phyloP scores from a whole-genome alignment of 208 protist genomes.

The Trypanosomatidae sp. region DNA sequence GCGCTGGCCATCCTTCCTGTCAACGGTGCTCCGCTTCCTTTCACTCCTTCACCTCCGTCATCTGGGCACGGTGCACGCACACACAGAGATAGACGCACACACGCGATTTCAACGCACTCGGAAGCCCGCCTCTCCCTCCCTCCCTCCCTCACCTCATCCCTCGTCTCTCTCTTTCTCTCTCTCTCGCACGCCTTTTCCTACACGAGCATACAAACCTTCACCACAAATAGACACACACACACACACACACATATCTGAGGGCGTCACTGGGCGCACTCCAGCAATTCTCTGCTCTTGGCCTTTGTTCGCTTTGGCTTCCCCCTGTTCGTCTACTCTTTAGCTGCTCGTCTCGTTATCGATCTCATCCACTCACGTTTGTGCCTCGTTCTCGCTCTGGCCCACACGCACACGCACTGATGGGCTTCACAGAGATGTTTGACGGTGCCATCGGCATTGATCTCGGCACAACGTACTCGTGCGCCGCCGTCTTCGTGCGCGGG shows the following conservation, averaged over 20 bases:
- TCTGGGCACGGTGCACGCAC: neutral
- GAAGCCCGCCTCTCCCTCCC: neutral
- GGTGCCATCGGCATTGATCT: slow-evolving; percentile 93
- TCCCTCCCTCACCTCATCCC: neutral
- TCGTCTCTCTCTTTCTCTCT: neutral
- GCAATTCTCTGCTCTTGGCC: neutral
- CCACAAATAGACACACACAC: too few relatives aligned
- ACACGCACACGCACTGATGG: slow-evolving; percentile 8
- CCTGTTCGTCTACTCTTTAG: neutral
- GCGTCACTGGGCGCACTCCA: neutral
- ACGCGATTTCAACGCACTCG: neutral
- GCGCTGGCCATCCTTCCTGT: neutral
- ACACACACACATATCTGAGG: neutral
- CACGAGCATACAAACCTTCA: too few relatives aligned
- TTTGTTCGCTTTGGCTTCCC: neutral
- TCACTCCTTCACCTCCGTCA: neutral
- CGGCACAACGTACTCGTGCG: slow-evolving; percentile 97
- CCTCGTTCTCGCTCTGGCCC: neutral
- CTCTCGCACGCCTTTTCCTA: neutral
- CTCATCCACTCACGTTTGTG: neutral
- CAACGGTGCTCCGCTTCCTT: neutral
- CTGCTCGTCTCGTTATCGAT: neutral
- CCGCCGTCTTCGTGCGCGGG: slow-evolving; percentile 86
- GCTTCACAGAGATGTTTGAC: slow-evolving; percentile 41
- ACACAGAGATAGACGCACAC: neutral